Percentiles rank a stretch among this genome's conserved stretches.
phyloP scores from a whole-genome alignment of 2,329 filamentous ascomycete species.

The Colletotrichum sp. region DNA sequence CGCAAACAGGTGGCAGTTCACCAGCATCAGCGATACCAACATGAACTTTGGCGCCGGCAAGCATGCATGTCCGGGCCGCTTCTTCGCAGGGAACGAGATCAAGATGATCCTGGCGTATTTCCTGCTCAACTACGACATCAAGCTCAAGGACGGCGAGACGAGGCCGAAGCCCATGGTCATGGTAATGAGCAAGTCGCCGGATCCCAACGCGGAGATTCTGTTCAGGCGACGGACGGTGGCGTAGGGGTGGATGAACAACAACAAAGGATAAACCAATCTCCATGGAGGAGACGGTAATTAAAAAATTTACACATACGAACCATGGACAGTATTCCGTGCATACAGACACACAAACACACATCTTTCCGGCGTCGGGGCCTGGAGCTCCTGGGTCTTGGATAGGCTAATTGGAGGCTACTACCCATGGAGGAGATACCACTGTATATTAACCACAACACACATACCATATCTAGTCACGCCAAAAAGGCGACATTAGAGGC shows the following conservation, averaged over 20 bases:
- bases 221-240: constrained; percentile 38
- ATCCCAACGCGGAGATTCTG: constrained; percentile 43
- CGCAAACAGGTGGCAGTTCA: constrained; percentile 47
- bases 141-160: constrained; percentile 40
- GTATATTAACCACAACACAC: constrained; percentile 2
- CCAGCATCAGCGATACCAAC: constrained; percentile 44
- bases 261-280: background rate
- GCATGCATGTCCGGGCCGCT: constrained; percentile 53
- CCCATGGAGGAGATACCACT: constrained; percentile 13
- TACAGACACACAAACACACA: background rate
- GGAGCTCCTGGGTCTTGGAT: constrained; percentile 5
- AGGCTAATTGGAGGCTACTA: background rate
- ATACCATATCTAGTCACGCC: background rate
- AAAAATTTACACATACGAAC: background rate
- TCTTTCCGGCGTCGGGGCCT: constrained; percentile 2
- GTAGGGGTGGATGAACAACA: background rate
- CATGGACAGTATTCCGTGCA: background rate
- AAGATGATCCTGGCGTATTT: constrained; percentile 48
- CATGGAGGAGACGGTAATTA: background rate
- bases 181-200: constrained; percentile 45
- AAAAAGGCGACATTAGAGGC: background rate
- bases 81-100: constrained; percentile 51
- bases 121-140: constrained; percentile 48
- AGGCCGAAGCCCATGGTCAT: constrained; percentile 42
- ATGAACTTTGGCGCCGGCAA: constrained; percentile 53